Conservation (phyloP, 768 basidiomycete genomes). For the Rhodotorula diobovata region DNA sequence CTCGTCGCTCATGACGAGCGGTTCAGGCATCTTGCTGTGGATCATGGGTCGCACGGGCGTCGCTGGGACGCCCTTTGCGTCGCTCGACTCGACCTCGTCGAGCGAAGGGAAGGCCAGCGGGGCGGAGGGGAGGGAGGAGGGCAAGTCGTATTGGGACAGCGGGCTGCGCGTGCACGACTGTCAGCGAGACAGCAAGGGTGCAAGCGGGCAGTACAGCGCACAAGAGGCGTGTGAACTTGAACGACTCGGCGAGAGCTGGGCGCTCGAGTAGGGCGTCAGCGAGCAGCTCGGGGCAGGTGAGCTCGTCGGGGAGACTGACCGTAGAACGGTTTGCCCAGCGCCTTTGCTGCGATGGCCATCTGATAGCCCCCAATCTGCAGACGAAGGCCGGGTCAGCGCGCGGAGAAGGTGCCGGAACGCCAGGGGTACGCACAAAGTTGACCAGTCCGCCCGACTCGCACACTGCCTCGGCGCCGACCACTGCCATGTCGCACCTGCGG, state of each 20-base stretch:
- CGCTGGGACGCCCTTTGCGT: constrained; percentile 15
- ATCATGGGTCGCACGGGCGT: constrained; percentile 38
- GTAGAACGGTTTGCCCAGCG: constrained; percentile 92
- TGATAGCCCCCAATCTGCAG: constrained; percentile 79
- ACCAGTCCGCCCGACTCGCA: constrained; percentile 91
- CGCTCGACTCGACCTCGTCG: neutral
- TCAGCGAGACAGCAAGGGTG: constrained; percentile 6
- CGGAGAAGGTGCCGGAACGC: neutral
- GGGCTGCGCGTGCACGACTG: constrained; percentile 10
- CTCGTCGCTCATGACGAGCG: constrained; percentile 66
- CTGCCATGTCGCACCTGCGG: constrained; percentile 57
- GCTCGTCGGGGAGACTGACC: constrained; percentile 57
- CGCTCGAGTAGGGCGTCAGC: neutral
- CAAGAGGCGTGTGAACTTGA: constrained; percentile 95
- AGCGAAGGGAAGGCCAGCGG: constrained; percentile 59
- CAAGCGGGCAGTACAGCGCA: neutral
- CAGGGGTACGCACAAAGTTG: constrained; percentile 55
- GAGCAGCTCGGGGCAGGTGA: neutral
- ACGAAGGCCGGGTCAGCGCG: constrained; percentile 38
- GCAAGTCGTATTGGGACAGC: constrained; percentile 81
- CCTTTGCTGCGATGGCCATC: constrained; percentile 92
- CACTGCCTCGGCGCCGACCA: constrained; percentile 96
- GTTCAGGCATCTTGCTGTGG: constrained; percentile 18
- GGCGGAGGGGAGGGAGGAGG: constrained; percentile 61
- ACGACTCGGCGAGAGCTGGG: constrained; percentile 52